Evolutionary conservation across 331 rosid species (phyloP), one percentile per base, ranked within the genome.

Genomic region (Erythrophleum ivorense): DNA sequence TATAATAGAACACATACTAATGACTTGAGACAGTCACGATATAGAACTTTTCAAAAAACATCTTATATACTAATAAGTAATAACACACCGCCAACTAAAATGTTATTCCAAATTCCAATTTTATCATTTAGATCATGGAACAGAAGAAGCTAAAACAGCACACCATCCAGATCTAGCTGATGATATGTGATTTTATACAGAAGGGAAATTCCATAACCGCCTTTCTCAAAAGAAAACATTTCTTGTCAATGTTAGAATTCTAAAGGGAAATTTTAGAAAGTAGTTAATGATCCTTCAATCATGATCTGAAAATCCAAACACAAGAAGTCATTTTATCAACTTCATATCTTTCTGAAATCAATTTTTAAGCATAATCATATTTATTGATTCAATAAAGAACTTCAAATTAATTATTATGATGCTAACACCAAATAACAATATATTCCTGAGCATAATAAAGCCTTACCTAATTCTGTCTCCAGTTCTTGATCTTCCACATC

Each of bases 401-500:
- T 41, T 43, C 71, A 59, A 21, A 53, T 9, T 16, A 69, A 60
- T 53, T 73, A 57, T 8, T 52, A 45, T n/a, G 14, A 72, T 41
- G 58, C 70, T 69, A 70, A 43, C 13, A 72, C 75, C 40, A 52
- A 73, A 68, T 50, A 41, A 49, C 15, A 62, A 68, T 10, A 50
- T 57, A 41, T 55, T 80, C 41, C 60, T 29, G 48, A 9, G 62
- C 34, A 77, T 53, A 63, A 46, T 50, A 66, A 83, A 75, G 78
- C 73, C 82, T 69, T 78, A 91, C 97, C 95, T 80, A 91, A 87
- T 76, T 92, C 94, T 45, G 84, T 85, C 82, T 84, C 94, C 69
- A 81, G 83, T 60, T 92, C 93, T 78, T 91, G 84, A 83, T 91
- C 97, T 73, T 91, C 97, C 72, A 57, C 85, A 65, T 91, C 92